A percentile compares a stretch with the other conserved stretches of the same genome.
Evolutionary conservation across 805 yeast species (phyloP).

Genomic region (Lachancea meyersii): DNA sequence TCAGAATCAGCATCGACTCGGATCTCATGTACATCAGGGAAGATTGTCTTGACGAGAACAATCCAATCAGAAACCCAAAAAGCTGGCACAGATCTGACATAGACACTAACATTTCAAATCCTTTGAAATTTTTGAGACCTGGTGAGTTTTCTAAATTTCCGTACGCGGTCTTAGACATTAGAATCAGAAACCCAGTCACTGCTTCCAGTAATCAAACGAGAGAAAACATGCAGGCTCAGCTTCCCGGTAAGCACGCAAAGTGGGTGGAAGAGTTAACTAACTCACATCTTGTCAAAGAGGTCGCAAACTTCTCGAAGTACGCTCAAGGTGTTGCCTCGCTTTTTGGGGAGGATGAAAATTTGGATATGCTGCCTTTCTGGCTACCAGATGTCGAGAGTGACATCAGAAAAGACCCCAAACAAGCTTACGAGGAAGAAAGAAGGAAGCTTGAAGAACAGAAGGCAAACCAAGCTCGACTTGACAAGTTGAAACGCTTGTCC

Average conservation of each 20-base stretch:
- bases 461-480: slow-evolving; percentile 32
- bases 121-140: slow-evolving; percentile 67
- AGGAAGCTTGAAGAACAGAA: slow-evolving; percentile 45
- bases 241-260: slow-evolving; percentile 45
- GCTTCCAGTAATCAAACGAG: slow-evolving; percentile 30
- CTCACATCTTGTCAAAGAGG: slow-evolving; percentile 82
- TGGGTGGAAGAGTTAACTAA: slow-evolving; percentile 88
- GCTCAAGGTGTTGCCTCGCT: slow-evolving; percentile 88
- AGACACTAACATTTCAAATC: slow-evolving; percentile 67
- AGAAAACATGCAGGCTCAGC: slow-evolving; percentile 30
- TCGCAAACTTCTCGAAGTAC: slow-evolving; percentile 88
- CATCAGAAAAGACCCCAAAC: slow-evolving; percentile 70
- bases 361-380: slow-evolving; percentile 93
- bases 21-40: slow-evolving; percentile 85
- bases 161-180: slow-evolving; percentile 81
- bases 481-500: slow-evolving; percentile 35
- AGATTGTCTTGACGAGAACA: slow-evolving; percentile 73
- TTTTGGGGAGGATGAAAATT: slow-evolving; percentile 74
- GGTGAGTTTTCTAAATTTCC: slow-evolving; percentile 86
- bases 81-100: slow-evolving; percentile 92
- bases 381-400: slow-evolving; percentile 80
- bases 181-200: slow-evolving; percentile 42
- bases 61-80: slow-evolving; percentile 84
- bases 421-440: slow-evolving; percentile 64
- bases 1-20: slow-evolving; percentile 84